These are phyloP conservation scores for Perkinsus marinus DNA, from an alignment of 169 alveolate genomes.

Conservation along the genomic window DNA sequence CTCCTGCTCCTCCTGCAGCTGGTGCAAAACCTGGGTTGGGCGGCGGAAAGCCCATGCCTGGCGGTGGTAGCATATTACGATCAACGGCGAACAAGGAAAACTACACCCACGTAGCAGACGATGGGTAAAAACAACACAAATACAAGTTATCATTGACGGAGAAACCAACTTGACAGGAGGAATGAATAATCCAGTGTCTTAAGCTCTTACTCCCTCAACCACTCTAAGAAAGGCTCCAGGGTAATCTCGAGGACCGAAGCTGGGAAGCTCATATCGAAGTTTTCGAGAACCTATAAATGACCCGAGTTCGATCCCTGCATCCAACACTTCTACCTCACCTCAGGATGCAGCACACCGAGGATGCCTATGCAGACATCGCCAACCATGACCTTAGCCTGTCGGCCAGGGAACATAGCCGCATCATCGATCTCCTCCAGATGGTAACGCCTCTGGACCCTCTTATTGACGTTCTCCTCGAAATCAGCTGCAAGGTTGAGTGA, in stretches of 20 bases:
- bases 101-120: background rate
- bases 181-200: background rate
- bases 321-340: background rate
- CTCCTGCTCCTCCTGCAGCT: background rate
- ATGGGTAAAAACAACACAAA: too few relatives aligned
- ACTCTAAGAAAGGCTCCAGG: background rate
- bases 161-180: too few relatives aligned
- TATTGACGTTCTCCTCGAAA: background rate
- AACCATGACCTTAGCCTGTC: background rate
- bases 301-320: background rate
- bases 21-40: background rate
- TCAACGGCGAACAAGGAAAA: background rate
- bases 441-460: background rate
- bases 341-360: background rate
- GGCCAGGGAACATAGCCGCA: background rate
- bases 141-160: too few relatives aligned
- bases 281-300: background rate
- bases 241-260: background rate
- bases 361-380: background rate
- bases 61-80: background rate
- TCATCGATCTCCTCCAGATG: background rate
- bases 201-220: background rate
- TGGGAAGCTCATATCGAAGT: background rate
- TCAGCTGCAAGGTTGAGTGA: background rate
- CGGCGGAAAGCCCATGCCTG: background rate